Percentiles rank a stretch among this genome's conserved stretches.
phyloP scores from a whole-genome alignment of 495 filamentous ascomycete genomes.

The Ascobolus immersus region DNA sequence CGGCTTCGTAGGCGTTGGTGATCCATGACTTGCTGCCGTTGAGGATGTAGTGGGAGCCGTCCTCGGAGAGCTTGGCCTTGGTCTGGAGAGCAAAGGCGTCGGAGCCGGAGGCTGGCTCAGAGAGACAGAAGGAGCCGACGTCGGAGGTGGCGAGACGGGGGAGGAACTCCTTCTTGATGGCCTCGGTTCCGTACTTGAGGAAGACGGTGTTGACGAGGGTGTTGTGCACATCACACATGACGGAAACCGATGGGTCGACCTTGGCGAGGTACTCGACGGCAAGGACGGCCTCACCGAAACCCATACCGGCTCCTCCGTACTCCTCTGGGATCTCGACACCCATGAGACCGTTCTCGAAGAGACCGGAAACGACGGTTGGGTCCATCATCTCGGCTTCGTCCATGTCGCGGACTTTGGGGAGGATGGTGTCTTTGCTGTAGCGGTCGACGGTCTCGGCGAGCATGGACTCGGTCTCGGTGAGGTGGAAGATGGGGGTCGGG shows the following conservation, averaged over 20 bases:
- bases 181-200: slow-evolving; percentile 53
- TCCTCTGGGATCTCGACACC: slow-evolving; percentile 93
- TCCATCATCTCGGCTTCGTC: slow-evolving; percentile 95
- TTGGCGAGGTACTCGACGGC: slow-evolving; percentile 91
- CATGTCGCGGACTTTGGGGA: slow-evolving; percentile 90
- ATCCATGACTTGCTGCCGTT: slow-evolving; percentile 98
- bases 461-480: slow-evolving; percentile 69
- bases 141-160: slow-evolving; percentile 70
- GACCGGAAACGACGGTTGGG: slow-evolving; percentile 54
- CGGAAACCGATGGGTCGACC: slow-evolving; percentile 82
- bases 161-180: slow-evolving; percentile 59
- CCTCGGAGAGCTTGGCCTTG: slow-evolving; percentile 47
- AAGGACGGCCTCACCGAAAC: slow-evolving; percentile 87
- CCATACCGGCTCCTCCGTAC: slow-evolving; percentile 90
- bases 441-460: slow-evolving; percentile 79
- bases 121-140: slow-evolving; percentile 88
- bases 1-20: slow-evolving; percentile 81
- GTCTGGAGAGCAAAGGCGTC: slow-evolving; percentile 92
- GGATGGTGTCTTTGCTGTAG: slow-evolving; percentile 66
- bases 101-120: slow-evolving; percentile 75
- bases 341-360: slow-evolving; percentile 97
- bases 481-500: slow-evolving; percentile 77
- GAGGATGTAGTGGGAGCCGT: slow-evolving; percentile 55
- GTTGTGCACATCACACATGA: slow-evolving; percentile 89
- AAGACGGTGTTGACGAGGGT: slow-evolving; percentile 89